A percentile compares a stretch with the other conserved stretches of the same genome.
Evolutionary conservation across 2,329 filamentous ascomycete species (phyloP).

Genomic region (Xylariales sp.): DNA sequence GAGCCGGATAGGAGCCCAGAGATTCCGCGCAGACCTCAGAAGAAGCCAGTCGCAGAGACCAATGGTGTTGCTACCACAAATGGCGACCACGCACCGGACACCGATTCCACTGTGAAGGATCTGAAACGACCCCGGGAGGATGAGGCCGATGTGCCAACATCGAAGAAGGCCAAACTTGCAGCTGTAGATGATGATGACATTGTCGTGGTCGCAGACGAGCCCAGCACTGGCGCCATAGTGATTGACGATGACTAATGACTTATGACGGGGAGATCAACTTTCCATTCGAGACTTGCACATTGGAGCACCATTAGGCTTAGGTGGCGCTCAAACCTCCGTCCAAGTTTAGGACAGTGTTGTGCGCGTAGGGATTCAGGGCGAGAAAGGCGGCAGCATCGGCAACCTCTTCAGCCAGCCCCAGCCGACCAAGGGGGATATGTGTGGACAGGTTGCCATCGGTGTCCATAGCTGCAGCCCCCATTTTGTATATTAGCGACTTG

Average conservation of each 20-base stretch:
- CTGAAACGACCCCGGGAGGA: constrained; percentile 44
- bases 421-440: constrained; percentile 60
- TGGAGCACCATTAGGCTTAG: no score
- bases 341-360: constrained; percentile 81
- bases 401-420: constrained; percentile 67
- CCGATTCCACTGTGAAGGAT: constrained; percentile 29
- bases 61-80: constrained; percentile 36
- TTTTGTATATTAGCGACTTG: constrained; percentile 34
- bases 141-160: constrained; percentile 31
- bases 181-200: constrained; percentile 33
- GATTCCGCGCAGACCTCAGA: constrained; percentile 52
- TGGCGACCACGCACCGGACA: constrained; percentile 33
- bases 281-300: no score
- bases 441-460: constrained; percentile 27
- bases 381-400: constrained; percentile 81
- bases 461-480: constrained; percentile 19
- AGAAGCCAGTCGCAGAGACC: constrained; percentile 28
- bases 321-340: constrained; percentile 77
- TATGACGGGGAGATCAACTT: no score
- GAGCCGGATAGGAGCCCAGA: constrained; percentile 36
- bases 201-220: constrained; percentile 44
- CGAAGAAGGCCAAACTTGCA: constrained; percentile 46
- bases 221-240: constrained; percentile 57
- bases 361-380: constrained; percentile 73
- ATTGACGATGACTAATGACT: constrained; percentile 56